Conservation (phyloP, 768 basidiomycete species). For the Lentinula lateritia region DNA sequence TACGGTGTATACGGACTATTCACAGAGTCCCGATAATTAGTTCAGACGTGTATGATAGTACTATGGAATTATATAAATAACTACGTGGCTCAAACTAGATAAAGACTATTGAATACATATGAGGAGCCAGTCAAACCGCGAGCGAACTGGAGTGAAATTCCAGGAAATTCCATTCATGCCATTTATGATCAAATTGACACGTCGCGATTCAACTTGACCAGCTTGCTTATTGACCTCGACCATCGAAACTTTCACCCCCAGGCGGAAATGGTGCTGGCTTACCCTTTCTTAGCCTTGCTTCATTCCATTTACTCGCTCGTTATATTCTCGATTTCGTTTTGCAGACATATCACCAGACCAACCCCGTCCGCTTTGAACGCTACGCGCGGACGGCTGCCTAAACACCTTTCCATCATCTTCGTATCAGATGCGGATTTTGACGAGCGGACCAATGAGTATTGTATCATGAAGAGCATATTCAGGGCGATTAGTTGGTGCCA, state of each 20-base stretch:
- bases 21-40: background rate
- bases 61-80: background rate
- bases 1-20: background rate
- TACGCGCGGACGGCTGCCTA: constrained; percentile 53
- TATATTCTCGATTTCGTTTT: constrained; percentile 33
- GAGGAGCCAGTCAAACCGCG: background rate
- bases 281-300: constrained; percentile 44
- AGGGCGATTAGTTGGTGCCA: constrained; percentile 58
- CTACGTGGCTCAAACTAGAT: background rate
- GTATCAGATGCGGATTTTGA: constrained; percentile 36
- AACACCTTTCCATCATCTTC: constrained; percentile 64
- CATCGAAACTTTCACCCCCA: no score
- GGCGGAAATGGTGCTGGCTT: constrained; percentile 30
- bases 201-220: background rate
- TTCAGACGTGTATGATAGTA: background rate
- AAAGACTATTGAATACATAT: no score
- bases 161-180: no score
- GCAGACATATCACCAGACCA: constrained; percentile 27
- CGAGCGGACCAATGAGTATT: constrained; percentile 28
- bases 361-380: constrained; percentile 44
- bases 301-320: constrained; percentile 52
- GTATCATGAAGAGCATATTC: constrained; percentile 48
- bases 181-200: background rate
- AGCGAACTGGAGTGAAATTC: no score
- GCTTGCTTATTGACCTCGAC: background rate